Evolutionary conservation across 495 filamentous ascomycete species (phyloP).

Genomic region (Entonaema liquescens): DNA sequence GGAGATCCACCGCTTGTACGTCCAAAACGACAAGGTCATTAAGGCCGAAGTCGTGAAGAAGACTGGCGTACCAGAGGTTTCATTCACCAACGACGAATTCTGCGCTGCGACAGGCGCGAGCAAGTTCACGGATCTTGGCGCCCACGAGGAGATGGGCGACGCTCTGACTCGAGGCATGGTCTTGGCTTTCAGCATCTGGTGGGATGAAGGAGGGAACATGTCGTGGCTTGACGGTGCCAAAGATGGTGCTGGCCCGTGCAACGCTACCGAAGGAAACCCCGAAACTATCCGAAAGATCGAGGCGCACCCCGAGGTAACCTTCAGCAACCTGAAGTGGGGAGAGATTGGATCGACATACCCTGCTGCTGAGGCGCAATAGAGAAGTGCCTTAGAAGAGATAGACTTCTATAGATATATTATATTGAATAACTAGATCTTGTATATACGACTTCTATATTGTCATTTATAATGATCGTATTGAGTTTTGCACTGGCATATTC

Average conservation of each 20-base stretch:
- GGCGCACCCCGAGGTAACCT: slow-evolving; percentile 62
- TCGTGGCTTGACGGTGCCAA: slow-evolving; percentile 67
- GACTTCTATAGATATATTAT: background rate
- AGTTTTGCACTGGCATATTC: background rate
- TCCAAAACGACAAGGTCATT: slow-evolving; percentile 68
- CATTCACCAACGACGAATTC: slow-evolving; percentile 64
- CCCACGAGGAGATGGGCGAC: slow-evolving; percentile 64
- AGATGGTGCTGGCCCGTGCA: slow-evolving; percentile 66
- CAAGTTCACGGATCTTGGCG: slow-evolving; percentile 64
- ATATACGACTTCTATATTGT: background rate
- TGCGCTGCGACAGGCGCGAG: slow-evolving; percentile 65
- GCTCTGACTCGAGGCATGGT: slow-evolving; percentile 70
- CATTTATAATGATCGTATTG: background rate
- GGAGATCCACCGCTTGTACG: slow-evolving; percentile 69
- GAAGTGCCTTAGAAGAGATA: slow-evolving; percentile 4
- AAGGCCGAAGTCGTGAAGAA: slow-evolving; percentile 51
- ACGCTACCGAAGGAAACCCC: slow-evolving; percentile 60
- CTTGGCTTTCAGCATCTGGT: slow-evolving; percentile 71
- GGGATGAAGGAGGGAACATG: slow-evolving; percentile 66
- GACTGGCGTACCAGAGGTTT: slow-evolving; percentile 54
- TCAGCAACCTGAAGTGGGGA: slow-evolving; percentile 71
- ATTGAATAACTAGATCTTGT: slow-evolving; percentile 7
- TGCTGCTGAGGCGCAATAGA: slow-evolving; percentile 19
- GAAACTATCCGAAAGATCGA: slow-evolving; percentile 55
- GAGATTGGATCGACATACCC: slow-evolving; percentile 66